phyloP scores from a whole-genome alignment of 2,329 filamentous ascomycete genomes.

The Aspergillus tubingensis region DNA sequence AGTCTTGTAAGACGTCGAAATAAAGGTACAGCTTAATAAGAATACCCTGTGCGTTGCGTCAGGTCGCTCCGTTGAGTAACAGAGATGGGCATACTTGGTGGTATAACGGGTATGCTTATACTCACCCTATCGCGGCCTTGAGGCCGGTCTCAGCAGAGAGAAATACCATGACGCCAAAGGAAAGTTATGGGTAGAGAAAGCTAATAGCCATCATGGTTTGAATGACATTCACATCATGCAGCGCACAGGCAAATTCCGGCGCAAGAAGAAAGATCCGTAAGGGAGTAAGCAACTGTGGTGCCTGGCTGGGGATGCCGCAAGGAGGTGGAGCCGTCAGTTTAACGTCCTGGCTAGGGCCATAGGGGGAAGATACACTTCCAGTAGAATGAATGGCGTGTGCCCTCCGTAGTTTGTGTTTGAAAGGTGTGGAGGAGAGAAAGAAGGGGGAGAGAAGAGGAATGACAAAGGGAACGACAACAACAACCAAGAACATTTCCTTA shows the following conservation, averaged over 20 bases:
- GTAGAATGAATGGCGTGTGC: background rate
- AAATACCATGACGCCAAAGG: slow-evolving; percentile 27
- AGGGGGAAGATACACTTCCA: background rate
- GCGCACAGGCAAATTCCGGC: slow-evolving; percentile 9
- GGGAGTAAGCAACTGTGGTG: slow-evolving; percentile 1
- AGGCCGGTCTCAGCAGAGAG: slow-evolving; percentile 34
- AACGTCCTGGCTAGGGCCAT: slow-evolving; percentile 3
- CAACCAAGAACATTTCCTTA: background rate
- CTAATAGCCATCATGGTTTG: slow-evolving; percentile 18
- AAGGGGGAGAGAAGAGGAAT: background rate
- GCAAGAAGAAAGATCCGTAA: slow-evolving; percentile 2
- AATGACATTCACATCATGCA: slow-evolving; percentile 11
- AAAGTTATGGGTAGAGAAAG: slow-evolving; percentile 12
- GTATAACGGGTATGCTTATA: slow-evolving; percentile 6
- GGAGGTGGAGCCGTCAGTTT: slow-evolving; percentile 13
- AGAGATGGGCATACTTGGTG: background rate
- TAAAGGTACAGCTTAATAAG: slow-evolving; percentile 37
- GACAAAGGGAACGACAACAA: background rate
- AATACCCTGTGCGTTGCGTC: slow-evolving; percentile 29
- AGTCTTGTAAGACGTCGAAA: slow-evolving; percentile 37
- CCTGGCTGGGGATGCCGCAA: slow-evolving; percentile 10
- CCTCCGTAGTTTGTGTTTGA: background rate
- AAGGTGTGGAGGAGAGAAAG: background rate
- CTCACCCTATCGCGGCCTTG: slow-evolving; percentile 37
- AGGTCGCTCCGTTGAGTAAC: slow-evolving; percentile 16